Evolutionary conservation across 495 filamentous ascomycete genomes (phyloP).

Genomic region (Penicillium herquei): DNA sequence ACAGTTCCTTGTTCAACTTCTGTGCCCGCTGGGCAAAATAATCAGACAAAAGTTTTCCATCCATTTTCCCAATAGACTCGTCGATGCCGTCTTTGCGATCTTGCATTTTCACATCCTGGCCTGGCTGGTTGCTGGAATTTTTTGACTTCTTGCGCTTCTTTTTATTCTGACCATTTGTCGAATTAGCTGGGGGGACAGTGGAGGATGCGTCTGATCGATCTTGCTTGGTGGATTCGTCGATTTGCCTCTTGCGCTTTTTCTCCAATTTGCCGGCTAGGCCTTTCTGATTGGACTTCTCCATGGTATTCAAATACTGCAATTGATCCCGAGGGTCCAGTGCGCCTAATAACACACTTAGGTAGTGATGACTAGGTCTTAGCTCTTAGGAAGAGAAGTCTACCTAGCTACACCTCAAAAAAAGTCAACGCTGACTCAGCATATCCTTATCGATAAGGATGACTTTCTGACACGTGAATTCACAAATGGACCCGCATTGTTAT

Average conservation of each 20-base stretch:
- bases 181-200: constrained; percentile 16
- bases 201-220: constrained; percentile 28
- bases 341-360: too few relatives aligned
- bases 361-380: too few relatives aligned
- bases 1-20: constrained; percentile 76
- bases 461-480: constrained; percentile 7
- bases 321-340: neutral
- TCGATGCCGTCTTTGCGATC: constrained; percentile 70
- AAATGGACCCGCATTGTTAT: constrained; percentile 21
- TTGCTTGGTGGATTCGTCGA: constrained; percentile 42
- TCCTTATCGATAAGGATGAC: constrained; percentile 36
- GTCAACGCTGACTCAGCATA: constrained; percentile 27
- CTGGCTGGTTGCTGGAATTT: constrained; percentile 48
- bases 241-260: constrained; percentile 53
- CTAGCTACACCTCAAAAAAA: constrained; percentile 11
- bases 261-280: constrained; percentile 40
- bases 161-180: constrained; percentile 31
- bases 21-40: constrained; percentile 75
- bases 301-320: constrained; percentile 11
- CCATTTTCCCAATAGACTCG: constrained; percentile 75
- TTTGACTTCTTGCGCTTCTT: constrained; percentile 52
- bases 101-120: constrained; percentile 55
- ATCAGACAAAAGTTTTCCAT: constrained; percentile 79
- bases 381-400: too few relatives aligned
- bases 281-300: constrained; percentile 17